Percentiles rank a stretch among this genome's conserved stretches.
phyloP scores from a whole-genome alignment of 2,329 filamentous ascomycete species.

The Ophiostoma sp. region DNA sequence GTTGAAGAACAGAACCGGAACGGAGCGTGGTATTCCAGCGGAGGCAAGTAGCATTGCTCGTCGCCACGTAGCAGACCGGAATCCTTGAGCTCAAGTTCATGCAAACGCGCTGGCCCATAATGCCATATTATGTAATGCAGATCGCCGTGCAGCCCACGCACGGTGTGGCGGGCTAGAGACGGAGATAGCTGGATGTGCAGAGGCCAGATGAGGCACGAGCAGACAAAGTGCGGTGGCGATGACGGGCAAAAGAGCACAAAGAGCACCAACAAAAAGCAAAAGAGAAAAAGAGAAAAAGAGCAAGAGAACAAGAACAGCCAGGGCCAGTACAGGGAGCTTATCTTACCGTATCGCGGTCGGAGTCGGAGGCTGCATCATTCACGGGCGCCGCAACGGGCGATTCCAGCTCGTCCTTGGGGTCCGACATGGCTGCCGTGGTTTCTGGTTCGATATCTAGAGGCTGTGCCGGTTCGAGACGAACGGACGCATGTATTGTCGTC shows the following conservation, averaged over 20 bases:
- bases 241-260: neutral
- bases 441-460: neutral
- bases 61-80: slow-evolving; percentile 14
- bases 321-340: neutral
- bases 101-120: slow-evolving; percentile 14
- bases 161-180: slow-evolving; percentile 8
- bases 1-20: neutral
- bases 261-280: too few relatives aligned
- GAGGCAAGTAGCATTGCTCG: neutral
- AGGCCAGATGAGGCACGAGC: neutral
- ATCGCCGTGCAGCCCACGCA: slow-evolving; percentile 14
- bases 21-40: slow-evolving; percentile 2
- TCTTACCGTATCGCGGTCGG: slow-evolving; percentile 26
- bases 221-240: neutral
- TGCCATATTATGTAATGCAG: slow-evolving; percentile 16
- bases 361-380: slow-evolving; percentile 16
- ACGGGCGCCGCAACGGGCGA: slow-evolving; percentile 16
- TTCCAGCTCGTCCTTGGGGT: slow-evolving; percentile 21
- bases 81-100: slow-evolving; percentile 15
- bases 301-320: neutral
- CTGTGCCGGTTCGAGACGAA: neutral
- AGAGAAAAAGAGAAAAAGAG: neutral
- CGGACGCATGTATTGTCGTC: neutral
- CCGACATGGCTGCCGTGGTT: slow-evolving; percentile 21
- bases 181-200: neutral